Evolutionary conservation across 371 early-diverging fungal genomes (phyloP), one percentile per base, ranked within the genome.

Genomic region (Lichtheimia ornata): DNA sequence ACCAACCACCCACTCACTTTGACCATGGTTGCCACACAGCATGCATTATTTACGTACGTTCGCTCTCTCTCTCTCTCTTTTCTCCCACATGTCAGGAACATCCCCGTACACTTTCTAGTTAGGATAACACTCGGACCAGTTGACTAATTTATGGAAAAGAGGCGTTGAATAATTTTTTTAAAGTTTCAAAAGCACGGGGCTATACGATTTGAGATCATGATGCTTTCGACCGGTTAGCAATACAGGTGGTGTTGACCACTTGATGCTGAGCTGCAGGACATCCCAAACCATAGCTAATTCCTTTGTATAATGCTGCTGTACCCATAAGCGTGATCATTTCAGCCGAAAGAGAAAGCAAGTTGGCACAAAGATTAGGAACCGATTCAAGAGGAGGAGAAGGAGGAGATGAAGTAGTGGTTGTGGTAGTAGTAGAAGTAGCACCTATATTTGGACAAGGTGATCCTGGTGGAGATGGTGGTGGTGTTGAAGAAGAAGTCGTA

Each of bases 181-280:
- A 17, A 53, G 47, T 20, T 18, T 47, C 20, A 47, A n/a, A n/a
- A 47, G 20, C 5, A 20, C n/a, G 47, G 47, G 47, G n/a, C 5
- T 4, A n/a, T 47, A 6, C 12, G 20, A 47, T 18, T n/a, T n/a
- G 5, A 47, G n/a, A 47, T 20, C 20, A 47, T 47, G 47, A 47
- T n/a, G 18, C n/a, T 18, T 28, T 25, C 13, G 27, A 28, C n/a
- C 30, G 53, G 28, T 28, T 54, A 54, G 41, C 40, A 54, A 20
- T 9, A 52, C 6, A 25, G 14, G 3, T 4, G 17, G 9, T 28
- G 28, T 6, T 17, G 3, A 28, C 14, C 11, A 15, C 7, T 18
- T 54, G 54, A 40, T 54, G 45, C 25, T 56, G 57, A n/a, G 57
- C 25, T 42, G 57, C 15, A 42, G 57, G 57, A 45, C 57, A 42